Conservation (phyloP, 805 yeast genomes). For the Cyberlindnera nakhonratchasimensis region DNA sequence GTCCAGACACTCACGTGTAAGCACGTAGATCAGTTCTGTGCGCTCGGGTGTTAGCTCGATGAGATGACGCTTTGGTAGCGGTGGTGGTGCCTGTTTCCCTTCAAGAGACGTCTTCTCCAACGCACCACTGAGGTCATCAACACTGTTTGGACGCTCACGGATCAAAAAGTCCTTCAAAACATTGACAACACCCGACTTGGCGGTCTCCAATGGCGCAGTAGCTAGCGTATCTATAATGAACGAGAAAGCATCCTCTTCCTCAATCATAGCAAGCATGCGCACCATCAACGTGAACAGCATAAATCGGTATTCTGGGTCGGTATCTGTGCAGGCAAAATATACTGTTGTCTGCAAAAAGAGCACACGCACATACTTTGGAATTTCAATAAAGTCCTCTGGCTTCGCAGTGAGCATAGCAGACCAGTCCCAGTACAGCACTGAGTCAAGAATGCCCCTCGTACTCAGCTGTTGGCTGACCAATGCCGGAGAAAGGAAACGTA, state of each 20-base stretch:
- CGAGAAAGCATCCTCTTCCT: slow-evolving; percentile 53
- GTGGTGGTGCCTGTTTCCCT: slow-evolving; percentile 26
- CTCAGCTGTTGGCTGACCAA: slow-evolving; percentile 25
- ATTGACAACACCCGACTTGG: slow-evolving; percentile 57
- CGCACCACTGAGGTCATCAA: slow-evolving; percentile 11
- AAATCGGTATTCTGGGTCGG: slow-evolving; percentile 37
- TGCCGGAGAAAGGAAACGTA: slow-evolving; percentile 41
- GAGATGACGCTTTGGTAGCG: slow-evolving; percentile 41
- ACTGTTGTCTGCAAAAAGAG: slow-evolving; percentile 42
- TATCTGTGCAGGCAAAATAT: slow-evolving; percentile 33
- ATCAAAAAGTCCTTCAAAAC: slow-evolving; percentile 65
- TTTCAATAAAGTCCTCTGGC: slow-evolving; percentile 16
- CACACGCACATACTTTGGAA: slow-evolving; percentile 34
- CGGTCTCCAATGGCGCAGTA: slow-evolving; percentile 61
- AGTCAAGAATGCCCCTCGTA: slow-evolving; percentile 28
- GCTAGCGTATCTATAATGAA: slow-evolving; percentile 63
- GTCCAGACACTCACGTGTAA: slow-evolving; percentile 38
- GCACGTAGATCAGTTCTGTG: slow-evolving; percentile 39
- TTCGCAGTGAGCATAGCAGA: slow-evolving; percentile 28
- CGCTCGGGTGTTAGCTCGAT: slow-evolving; percentile 43
- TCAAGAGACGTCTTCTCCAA: slow-evolving; percentile 10
- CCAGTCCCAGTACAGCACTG: slow-evolving; percentile 37
- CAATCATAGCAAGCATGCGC: slow-evolving; percentile 54
- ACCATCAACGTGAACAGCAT: slow-evolving; percentile 60
- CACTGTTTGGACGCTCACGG: slow-evolving; percentile 28